phyloP scores from a whole-genome alignment of 371 early-diverging fungal species.

The Coemansia sp. region DNA sequence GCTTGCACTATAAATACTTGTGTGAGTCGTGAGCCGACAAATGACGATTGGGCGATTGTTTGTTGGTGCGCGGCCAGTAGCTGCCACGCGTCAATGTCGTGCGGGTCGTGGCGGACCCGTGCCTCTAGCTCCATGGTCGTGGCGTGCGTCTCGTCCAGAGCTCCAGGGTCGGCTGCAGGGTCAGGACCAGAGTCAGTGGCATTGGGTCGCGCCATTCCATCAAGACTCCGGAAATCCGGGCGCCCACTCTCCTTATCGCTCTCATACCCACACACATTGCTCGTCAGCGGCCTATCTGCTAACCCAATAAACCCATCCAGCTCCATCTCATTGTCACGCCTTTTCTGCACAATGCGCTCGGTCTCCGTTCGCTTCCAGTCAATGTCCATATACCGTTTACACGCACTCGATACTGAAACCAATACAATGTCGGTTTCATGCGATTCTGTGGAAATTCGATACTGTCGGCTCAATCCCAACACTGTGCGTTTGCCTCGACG shows the following conservation, averaged over 20 bases:
- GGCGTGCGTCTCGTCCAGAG: background rate
- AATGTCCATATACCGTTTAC: slow-evolving; percentile 11
- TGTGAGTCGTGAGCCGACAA: background rate
- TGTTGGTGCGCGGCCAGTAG: slow-evolving; percentile 15
- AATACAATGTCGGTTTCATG: slow-evolving; percentile 12
- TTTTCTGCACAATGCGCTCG: background rate
- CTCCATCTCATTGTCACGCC: background rate
- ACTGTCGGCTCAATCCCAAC: slow-evolving; percentile 8
- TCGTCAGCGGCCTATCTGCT: background rate
- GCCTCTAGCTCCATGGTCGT: slow-evolving; percentile 12
- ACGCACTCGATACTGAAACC: background rate
- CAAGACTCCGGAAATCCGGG: slow-evolving; percentile 24
- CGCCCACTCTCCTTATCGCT: slow-evolving; percentile 7
- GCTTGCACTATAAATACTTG: slow-evolving; percentile 22
- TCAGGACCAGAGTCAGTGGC: too few relatives aligned
- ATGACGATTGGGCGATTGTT: slow-evolving; percentile 8
- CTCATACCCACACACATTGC: slow-evolving; percentile 6
- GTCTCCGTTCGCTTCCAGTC: slow-evolving; percentile 15
- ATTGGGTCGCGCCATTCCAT: slow-evolving; percentile 15
- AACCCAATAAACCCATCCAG: too few relatives aligned
- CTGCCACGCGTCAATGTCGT: slow-evolving; percentile 31
- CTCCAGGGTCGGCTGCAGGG: too few relatives aligned
- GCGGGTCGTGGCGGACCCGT: slow-evolving; percentile 8
- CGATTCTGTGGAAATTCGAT: background rate
- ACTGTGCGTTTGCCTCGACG: slow-evolving; percentile 17